Percentiles rank a stretch among this genome's conserved stretches.
Evolutionary conservation across 495 filamentous ascomycete genomes (phyloP).

Genomic region (Ascodesmis nigricans): DNA sequence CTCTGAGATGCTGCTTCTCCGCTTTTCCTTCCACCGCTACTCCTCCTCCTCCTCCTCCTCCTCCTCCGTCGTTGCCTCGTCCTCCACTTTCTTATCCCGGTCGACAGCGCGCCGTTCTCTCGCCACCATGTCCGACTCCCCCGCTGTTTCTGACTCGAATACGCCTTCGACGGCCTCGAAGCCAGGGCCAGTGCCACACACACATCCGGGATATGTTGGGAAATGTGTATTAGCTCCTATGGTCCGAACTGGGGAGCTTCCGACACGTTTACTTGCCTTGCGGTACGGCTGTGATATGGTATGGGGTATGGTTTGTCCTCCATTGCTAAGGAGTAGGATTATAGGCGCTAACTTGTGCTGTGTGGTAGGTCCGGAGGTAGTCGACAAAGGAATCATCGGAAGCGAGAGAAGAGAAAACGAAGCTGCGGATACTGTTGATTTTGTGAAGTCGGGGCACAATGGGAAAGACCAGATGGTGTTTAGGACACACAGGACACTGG

Average conservation of each 20-base stretch:
- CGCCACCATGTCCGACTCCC: too few species aligned
- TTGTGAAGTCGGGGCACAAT: slow-evolving; percentile 29
- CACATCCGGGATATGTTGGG: slow-evolving; percentile 23
- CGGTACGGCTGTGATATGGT: slow-evolving; percentile 93
- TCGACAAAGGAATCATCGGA: slow-evolving; percentile 77
- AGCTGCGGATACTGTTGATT: slow-evolving; percentile 57
- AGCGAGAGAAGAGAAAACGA: slow-evolving; percentile 53
- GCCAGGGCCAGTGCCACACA: too few species aligned
- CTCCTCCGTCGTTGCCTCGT: too few species aligned
- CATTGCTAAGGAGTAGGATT: neutral
- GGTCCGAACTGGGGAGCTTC: slow-evolving; percentile 88
- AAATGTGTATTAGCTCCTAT: slow-evolving; percentile 92
- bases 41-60: too few species aligned
- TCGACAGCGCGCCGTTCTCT: too few species aligned
- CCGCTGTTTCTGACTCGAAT: too few species aligned
- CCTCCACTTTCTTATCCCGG: too few species aligned
- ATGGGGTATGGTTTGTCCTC: slow-evolving; percentile 48
- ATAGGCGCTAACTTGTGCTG: slow-evolving; percentile 5
- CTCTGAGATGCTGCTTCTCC: too few species aligned
- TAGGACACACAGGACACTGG: slow-evolving; percentile 52
- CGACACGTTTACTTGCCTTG: slow-evolving; percentile 63
- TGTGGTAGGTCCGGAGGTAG: slow-evolving; percentile 61
- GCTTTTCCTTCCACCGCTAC: too few species aligned
- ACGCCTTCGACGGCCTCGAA: too few species aligned
- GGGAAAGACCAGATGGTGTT: slow-evolving; percentile 37